Conservation (phyloP, 2,329 filamentous ascomycete species). For the Neonectria faginata region DNA sequence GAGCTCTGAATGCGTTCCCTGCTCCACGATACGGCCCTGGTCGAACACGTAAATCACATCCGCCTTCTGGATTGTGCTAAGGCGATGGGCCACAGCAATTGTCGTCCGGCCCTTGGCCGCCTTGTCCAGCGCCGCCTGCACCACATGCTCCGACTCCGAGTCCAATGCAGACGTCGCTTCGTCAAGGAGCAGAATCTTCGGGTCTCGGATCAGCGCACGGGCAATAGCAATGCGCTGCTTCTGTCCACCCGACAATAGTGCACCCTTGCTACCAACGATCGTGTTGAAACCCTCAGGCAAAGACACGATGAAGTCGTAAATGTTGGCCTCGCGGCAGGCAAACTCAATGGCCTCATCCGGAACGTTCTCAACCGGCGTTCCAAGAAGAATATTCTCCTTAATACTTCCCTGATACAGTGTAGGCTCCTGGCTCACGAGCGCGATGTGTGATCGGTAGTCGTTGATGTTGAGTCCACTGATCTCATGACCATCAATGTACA, state of each 20-base stretch:
- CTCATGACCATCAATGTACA: conserved; percentile 86
- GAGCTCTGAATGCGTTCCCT: conserved; percentile 81
- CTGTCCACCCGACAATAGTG: conserved; percentile 88
- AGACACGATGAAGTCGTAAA: conserved; percentile 90
- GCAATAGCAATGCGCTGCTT: conserved; percentile 97
- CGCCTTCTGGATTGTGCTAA: conserved; percentile 94
- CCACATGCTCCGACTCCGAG: conserved; percentile 81
- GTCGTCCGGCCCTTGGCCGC: conserved; percentile 89
- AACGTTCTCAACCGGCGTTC: conserved; percentile 74
- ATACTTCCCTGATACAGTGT: conserved; percentile 95
- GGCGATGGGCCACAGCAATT: conserved; percentile 91
- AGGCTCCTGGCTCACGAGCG: conserved; percentile 93
- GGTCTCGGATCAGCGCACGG: conserved; percentile 88
- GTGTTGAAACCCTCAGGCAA: conserved; percentile 89
- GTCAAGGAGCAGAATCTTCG: conserved; percentile 85
- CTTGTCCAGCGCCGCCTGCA: conserved; percentile 83
- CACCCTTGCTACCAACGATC: conserved; percentile 86
- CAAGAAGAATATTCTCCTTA: conserved; percentile 88
- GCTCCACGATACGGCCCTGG: conserved; percentile 85
- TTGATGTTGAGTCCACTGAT: conserved; percentile 85
- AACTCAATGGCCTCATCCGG: conserved; percentile 78
- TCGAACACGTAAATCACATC: conserved; percentile 98
- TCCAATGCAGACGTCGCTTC: conserved; percentile 85
- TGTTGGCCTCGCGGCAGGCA: conserved; percentile 90
- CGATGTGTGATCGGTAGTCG: conserved; percentile 84